A percentile compares a stretch with the other conserved stretches of the same genome.
These are phyloP conservation scores for Penicillium manginii DNA, from an alignment of 495 filamentous ascomycete species.

Conservation along the genomic window DNA sequence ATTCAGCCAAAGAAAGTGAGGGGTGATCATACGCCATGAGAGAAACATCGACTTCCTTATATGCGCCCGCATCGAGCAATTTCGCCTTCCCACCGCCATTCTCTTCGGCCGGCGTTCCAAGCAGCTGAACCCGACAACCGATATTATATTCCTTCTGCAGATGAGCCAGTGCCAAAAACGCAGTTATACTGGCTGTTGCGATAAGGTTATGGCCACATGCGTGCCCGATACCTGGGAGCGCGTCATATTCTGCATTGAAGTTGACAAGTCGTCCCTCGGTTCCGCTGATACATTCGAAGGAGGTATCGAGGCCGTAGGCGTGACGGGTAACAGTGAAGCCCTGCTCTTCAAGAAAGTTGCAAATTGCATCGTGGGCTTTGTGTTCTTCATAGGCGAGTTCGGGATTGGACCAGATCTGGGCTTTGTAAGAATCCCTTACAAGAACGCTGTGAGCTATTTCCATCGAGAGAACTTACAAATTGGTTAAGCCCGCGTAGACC, in stretches of 20 bases:
- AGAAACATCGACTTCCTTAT: conserved; percentile 13
- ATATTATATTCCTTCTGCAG: conserved; percentile 6
- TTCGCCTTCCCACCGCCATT: conserved; percentile 18
- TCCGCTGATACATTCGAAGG: conserved; percentile 13
- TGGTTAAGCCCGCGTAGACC: background rate
- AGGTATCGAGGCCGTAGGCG: conserved; percentile 17
- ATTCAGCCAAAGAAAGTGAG: background rate
- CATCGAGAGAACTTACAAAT: background rate
- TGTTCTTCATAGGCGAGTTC: conserved; percentile 19
- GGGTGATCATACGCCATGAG: conserved; percentile 18
- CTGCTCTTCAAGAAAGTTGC: conserved; percentile 12
- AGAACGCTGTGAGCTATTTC: background rate
- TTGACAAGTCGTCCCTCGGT: conserved; percentile 14
- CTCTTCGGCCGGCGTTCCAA: conserved; percentile 23
- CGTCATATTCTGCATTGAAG: conserved; percentile 25
- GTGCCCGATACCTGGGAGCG: conserved; percentile 19
- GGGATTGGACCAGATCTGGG: conserved; percentile 11
- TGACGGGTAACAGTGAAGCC: conserved; percentile 12
- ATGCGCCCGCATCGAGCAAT: conserved; percentile 18
- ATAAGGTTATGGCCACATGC: conserved; percentile 26
- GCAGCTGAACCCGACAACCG: conserved; percentile 11
- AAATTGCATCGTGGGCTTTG: conserved; percentile 19
- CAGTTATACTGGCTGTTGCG: conserved; percentile 15
- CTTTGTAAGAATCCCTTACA: background rate
- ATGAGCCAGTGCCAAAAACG: conserved; percentile 8